Evolutionary conservation across 2,329 filamentous ascomycete species (phyloP), one percentile per base, ranked within the genome.

Genomic region (Colletotrichum cuscutae): DNA sequence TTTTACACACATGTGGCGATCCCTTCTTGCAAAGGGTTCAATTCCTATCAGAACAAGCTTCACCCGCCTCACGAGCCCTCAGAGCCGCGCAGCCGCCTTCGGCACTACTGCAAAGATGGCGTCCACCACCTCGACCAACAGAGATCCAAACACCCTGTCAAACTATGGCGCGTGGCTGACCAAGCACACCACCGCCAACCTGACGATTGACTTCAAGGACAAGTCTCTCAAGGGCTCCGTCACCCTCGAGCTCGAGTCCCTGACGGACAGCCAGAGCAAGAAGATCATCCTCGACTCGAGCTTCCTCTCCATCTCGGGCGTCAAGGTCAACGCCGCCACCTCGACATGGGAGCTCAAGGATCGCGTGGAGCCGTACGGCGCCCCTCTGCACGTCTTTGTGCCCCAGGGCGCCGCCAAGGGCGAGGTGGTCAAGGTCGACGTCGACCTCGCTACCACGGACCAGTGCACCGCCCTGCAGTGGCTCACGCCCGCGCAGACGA

Each of bases 381-480:
- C 89, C 28, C 93, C 94, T 19, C 85, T 96, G 73, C 89, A 90
- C 75, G 87, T 96, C 72, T 82, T 85, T n/a, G 83, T 92, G 19
- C 89, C 90, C 12, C 82, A 84, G 5, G 89, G 89, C 46, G 86
- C 85, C 4, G 79, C 84, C 67, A 89, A 87, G 80, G 90, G 89
- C 63, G 81, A 86, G 26, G 77, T 86, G 28, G 80, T 92, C 73
- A 84, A 86, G 76, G 78, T 92, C 22, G 83, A 91, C 81, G 94
- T 97, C 74, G 86, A 89, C 28, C 83, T 98, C 35, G 88, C 93
- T 77, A 98, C 97, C 5, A 98, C 97, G 1, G 89, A 93, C 64
- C 89, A 94, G 78, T 98, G 96, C 83, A 97, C 95, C 12, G 96
- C 96, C 11, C 87, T 99, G 74, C 96, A 98, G 84, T 99, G 97